Evolutionary conservation across 2,329 filamentous ascomycete species (phyloP), one percentile per base, ranked within the genome.

Genomic region (Alternaria arbusti): DNA sequence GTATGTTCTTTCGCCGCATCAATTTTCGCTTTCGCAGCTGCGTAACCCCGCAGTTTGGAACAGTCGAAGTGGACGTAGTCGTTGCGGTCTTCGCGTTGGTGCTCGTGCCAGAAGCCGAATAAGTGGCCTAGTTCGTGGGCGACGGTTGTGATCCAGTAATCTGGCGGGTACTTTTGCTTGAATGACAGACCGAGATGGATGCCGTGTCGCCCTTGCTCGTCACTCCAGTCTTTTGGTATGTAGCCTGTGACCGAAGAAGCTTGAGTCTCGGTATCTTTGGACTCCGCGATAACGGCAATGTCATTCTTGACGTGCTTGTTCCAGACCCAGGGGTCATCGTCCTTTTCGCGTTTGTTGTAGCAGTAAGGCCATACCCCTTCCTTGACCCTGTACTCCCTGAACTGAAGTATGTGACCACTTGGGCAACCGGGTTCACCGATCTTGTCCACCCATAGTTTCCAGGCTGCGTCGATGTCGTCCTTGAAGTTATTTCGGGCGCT

Each of bases 381-480:
- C 13, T 40, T 32, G 43, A 46, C 26, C 6, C 30, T 26, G 51
- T 56, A 56, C 43, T 61, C 58, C 10, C 30, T 52, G 43, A 61
- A 55, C 13, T 26, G n/a, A 7, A 61, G 58, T 15, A n/a, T 25
- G 44, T 61, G 51, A 8, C 58, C 58, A 23, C 43, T 56, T 17
- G 20, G 23, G 11, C 36, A 25, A 5, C 57, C 36, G 9, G 49
- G 49, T 9, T 55, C 25, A 5, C 57, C 40, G 4, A 60, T 54
- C n/a, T 36, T 55, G 23, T 61, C 51, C 2, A 28, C 20, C 58
- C 58, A 61, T 6, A 61, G 51, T 32, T 61, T 61, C 50, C 50
- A 55, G 8, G 58, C 58, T 17, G 50, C 58, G 13, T 56, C 30
- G 15, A 56, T 56, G 5, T 55, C 51, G n/a, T 56, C 15, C 13